Evolutionary conservation across 2,329 filamentous ascomycete species (phyloP).

Genomic region (Coniochaeta hoffmannii): DNA sequence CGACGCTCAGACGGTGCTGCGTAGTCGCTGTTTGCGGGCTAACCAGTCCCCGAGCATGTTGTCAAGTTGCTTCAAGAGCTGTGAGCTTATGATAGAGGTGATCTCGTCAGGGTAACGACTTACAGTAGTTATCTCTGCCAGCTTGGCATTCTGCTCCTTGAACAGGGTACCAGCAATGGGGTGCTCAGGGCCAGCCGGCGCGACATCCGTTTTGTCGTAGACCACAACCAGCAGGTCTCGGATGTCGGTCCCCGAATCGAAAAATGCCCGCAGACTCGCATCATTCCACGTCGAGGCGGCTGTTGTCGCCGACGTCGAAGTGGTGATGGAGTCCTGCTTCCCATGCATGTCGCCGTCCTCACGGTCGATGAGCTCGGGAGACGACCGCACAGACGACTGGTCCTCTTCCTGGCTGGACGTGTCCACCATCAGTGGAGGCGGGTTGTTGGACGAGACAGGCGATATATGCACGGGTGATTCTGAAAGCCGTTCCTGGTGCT

Average conservation of each 20-base stretch:
- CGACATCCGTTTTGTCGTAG: constrained; percentile 81
- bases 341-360: constrained; percentile 33
- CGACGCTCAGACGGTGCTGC: constrained; percentile 35
- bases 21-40: constrained; percentile 57
- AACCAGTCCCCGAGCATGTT: constrained; percentile 79
- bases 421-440: constrained; percentile 62
- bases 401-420: constrained; percentile 61
- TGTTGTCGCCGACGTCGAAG: constrained; percentile 47
- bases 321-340: constrained; percentile 40
- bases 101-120: constrained; percentile 21
- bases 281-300: constrained; percentile 76
- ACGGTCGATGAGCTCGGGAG: constrained; percentile 49
- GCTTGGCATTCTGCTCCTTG: constrained; percentile 75
- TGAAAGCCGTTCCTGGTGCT: constrained; percentile 41
- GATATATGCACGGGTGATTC: constrained; percentile 65
- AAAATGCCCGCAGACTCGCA: constrained; percentile 74
- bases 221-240: constrained; percentile 86
- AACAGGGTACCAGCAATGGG: constrained; percentile 76
- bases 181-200: constrained; percentile 74
- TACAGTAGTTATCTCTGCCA: constrained; percentile 78
- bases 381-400: constrained; percentile 53
- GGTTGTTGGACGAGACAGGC: constrained; percentile 43
- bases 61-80: constrained; percentile 61
- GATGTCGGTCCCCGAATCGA: constrained; percentile 84
- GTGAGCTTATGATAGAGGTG: neutral